Percentiles rank a stretch among this genome's conserved stretches.
Evolutionary conservation across 345 rosid species (phyloP).

Genomic region (Mercurialis annua): DNA sequence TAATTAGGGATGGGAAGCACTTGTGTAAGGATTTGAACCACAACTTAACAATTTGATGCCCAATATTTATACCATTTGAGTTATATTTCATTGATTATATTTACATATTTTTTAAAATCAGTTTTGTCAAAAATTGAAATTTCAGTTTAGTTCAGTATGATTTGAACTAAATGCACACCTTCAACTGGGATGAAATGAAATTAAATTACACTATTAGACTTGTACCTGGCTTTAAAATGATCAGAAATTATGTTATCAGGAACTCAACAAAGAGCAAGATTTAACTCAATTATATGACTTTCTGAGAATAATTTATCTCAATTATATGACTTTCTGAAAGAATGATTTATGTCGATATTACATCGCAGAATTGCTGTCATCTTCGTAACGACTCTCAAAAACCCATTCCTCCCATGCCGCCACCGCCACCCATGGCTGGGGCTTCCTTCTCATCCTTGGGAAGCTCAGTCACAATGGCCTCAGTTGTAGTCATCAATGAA

Average conservation of each 20-base stretch:
- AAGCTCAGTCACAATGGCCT: slow-evolving; percentile 76
- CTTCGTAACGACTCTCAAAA: slow-evolving; percentile 34
- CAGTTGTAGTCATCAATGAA: slow-evolving; percentile 87
- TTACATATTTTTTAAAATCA: too few relatives aligned
- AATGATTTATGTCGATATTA: neutral
- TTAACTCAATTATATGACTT: neutral
- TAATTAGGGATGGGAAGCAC: too few relatives aligned
- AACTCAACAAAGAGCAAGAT: neutral
- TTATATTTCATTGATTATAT: too few relatives aligned
- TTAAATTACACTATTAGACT: neutral
- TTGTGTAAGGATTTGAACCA: too few relatives aligned
- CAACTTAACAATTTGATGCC: too few relatives aligned
- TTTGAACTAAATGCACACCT: too few relatives aligned
- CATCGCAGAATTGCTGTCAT: neutral
- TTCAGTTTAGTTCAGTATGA: too few relatives aligned
- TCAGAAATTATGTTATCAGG: neutral
- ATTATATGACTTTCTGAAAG: neutral
- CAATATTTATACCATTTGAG: too few relatives aligned
- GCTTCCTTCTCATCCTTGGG: slow-evolving; percentile 74
- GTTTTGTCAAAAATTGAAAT: too few relatives aligned
- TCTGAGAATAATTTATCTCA: too few relatives aligned
- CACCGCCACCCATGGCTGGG: slow-evolving; percentile 32
- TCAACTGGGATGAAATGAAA: too few relatives aligned
- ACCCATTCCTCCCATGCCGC: slow-evolving; percentile 52
- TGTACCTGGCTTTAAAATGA: neutral